Conservation (phyloP, 148 eudicot species). For the Heliamphora exappendiculata region DNA sequence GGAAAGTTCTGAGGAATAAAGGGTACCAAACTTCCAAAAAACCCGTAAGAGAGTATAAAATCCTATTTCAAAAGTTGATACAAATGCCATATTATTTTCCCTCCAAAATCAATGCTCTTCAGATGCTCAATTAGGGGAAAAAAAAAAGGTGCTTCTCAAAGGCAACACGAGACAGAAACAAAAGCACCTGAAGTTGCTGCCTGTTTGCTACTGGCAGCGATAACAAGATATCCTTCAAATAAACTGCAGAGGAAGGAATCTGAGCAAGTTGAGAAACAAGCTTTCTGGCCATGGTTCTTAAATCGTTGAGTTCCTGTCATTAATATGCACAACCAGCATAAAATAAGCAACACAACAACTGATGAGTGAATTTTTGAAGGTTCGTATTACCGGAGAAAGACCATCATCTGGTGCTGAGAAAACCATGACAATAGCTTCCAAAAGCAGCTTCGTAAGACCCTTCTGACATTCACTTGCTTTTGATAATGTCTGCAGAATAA, state of each 20-base stretch:
- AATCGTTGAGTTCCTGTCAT: constrained; percentile 54
- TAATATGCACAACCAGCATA: constrained; percentile 9
- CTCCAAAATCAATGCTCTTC: background rate
- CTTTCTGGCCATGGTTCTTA: constrained; percentile 52
- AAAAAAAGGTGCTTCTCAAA: background rate
- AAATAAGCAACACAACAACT: background rate
- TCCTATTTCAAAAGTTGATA: background rate
- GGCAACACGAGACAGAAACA: background rate
- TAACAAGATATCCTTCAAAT: constrained; percentile 63
- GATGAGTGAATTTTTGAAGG: constrained; percentile 1
- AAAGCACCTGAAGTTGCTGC: constrained; percentile 80
- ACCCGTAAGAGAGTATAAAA: background rate
- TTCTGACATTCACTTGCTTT: constrained; percentile 57
- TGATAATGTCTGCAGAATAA: constrained; percentile 79
- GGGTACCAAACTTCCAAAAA: background rate
- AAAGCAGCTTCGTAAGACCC: constrained; percentile 55
- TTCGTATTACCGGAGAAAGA: constrained; percentile 42
- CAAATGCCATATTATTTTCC: background rate
- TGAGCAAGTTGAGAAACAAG: constrained; percentile 89
- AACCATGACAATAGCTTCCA: constrained; percentile 75
- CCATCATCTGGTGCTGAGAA: constrained; percentile 50
- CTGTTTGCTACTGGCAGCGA: constrained; percentile 64
- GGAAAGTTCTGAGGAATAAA: background rate
- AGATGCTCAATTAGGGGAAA: background rate
- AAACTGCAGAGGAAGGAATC: constrained; percentile 60